phyloP scores from a whole-genome alignment of 2,329 filamentous ascomycete species.

The Diaporthe longicolla region DNA sequence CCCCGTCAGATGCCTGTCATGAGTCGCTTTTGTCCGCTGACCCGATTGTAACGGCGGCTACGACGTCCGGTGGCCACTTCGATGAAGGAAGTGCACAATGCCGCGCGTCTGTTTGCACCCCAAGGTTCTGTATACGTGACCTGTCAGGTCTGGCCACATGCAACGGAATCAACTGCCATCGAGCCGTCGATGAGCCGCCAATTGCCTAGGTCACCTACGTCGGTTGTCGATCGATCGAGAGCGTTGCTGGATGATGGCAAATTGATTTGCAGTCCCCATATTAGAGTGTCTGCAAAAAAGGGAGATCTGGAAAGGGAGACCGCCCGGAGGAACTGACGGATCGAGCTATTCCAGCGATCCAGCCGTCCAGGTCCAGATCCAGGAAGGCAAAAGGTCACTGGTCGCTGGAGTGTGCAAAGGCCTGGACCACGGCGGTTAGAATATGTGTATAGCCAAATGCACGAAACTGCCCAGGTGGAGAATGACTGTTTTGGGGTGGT shows the following conservation, averaged over 20 bases:
- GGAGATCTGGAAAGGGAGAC: background rate
- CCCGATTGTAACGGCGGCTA: background rate
- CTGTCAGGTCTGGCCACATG: background rate
- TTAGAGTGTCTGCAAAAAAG: slow-evolving; percentile 1
- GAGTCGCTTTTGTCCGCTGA: slow-evolving; percentile 14
- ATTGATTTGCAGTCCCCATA: slow-evolving; percentile 15
- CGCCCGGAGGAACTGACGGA: slow-evolving; percentile 20
- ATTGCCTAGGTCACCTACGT: background rate
- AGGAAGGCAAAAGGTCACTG: too few species aligned
- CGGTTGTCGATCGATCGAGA: slow-evolving; percentile 22
- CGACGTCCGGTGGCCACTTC: slow-evolving; percentile 1
- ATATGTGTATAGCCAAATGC: background rate
- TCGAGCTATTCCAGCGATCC: background rate
- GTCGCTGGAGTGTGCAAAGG: too few species aligned
- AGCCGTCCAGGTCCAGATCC: background rate
- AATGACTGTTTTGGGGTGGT: background rate
- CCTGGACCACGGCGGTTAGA: background rate
- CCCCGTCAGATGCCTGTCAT: slow-evolving; percentile 19
- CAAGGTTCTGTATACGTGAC: background rate
- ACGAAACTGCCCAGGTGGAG: background rate
- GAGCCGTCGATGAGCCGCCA: background rate
- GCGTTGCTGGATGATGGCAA: slow-evolving; percentile 11
- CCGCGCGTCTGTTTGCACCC: background rate
- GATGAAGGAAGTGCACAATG: background rate
- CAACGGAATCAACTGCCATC: background rate